Base-by-base conservation (phyloP, 805 yeast species). In the Henningerozyma blattae region DNA sequence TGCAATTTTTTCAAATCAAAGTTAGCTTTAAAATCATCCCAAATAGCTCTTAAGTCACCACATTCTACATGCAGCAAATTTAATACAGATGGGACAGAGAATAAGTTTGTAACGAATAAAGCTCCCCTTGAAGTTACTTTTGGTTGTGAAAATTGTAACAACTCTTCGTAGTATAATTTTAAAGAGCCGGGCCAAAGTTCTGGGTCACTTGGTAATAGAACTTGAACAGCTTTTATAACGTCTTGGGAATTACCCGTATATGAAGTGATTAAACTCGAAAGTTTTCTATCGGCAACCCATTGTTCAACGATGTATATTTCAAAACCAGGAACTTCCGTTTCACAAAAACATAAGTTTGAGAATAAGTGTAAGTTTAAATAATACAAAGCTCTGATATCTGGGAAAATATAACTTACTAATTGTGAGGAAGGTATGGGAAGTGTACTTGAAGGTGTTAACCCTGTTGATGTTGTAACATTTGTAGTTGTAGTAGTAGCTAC, bases 251-350 rank as follows among this genome's bases (percentile, higher is more conserved):
- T 82, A 3, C 98, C 98, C 0, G 97, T 89, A 54, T 71, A 91
- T 1, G 89, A 73, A 1, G 91, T 74, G 14, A 89, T 77, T 4
- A 81, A 66, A 1, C 79, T 67, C 18, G 82, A 75, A 10, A 74
- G 60, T 28, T 70, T 64, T 30, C 97, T 64, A 38, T 76, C 77
- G 22, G 79, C 67, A 3, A 82, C 78, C 98, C 98, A 91, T 55
- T 89, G 96, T 54, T 91, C 97, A 9, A 89, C 94, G 26, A 91
- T 65, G 53, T 91, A 91, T 13, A 82, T 70, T 56, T 91, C 97
- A 51, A 80, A 85, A 2, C 98, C 97, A 1, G 63, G 46, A 17
- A 79, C 63, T 8, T 57, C 59, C 4, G 75, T 56, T 34, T 64
- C 67, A 30, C 70, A 71, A 24, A 66, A 71, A 4, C 37, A 36